These are phyloP conservation scores for Crithidia mellificae DNA, from an alignment of 208 protist genomes.

Conservation along the genomic window DNA sequence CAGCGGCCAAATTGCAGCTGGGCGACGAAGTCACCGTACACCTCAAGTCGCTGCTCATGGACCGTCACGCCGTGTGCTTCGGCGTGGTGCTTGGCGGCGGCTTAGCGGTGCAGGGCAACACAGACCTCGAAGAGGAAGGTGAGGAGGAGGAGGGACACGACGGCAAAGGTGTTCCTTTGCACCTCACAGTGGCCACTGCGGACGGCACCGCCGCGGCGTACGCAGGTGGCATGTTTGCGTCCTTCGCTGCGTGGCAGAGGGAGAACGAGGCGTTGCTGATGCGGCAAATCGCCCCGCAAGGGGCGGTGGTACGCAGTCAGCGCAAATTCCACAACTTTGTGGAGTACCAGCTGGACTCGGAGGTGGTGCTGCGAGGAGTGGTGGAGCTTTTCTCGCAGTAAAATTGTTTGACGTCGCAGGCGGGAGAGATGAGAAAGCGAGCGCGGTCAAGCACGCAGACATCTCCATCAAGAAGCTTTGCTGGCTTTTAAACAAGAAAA, in stretches of 20 bases:
- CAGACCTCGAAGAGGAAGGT: conserved; percentile 2
- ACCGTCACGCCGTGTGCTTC: conserved; percentile 72
- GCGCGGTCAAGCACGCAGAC: too few species aligned
- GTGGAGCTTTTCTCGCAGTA: conserved; percentile 19
- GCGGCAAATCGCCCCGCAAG: conserved; percentile 9
- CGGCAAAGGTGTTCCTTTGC: conserved; percentile 35
- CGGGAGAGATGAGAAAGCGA: too few species aligned
- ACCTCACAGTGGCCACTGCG: conserved; percentile 66
- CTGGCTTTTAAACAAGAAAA: too few species aligned
- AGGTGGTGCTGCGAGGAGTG: conserved; percentile 22
- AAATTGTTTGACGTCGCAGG: background rate
- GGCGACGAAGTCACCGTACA: conserved; percentile 45
- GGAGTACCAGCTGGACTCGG: conserved; percentile 22
- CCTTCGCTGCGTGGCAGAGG: conserved; percentile 53
- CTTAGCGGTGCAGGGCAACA: conserved; percentile 7
- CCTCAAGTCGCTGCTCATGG: conserved; percentile 58
- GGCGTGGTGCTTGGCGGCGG: conserved; percentile 20
- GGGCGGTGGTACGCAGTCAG: conserved; percentile 58
- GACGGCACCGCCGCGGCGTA: conserved; percentile 40
- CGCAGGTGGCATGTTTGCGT: conserved; percentile 55
- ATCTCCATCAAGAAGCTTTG: too few species aligned
- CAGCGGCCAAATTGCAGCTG: conserved; percentile 10
- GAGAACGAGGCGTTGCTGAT: conserved; percentile 51
- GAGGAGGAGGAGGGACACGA: too few species aligned
- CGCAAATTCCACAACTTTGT: conserved; percentile 89